Evolutionary conservation across 2,329 filamentous ascomycete species (phyloP).

Genomic region (Sporothrix brunneoviolacea): DNA sequence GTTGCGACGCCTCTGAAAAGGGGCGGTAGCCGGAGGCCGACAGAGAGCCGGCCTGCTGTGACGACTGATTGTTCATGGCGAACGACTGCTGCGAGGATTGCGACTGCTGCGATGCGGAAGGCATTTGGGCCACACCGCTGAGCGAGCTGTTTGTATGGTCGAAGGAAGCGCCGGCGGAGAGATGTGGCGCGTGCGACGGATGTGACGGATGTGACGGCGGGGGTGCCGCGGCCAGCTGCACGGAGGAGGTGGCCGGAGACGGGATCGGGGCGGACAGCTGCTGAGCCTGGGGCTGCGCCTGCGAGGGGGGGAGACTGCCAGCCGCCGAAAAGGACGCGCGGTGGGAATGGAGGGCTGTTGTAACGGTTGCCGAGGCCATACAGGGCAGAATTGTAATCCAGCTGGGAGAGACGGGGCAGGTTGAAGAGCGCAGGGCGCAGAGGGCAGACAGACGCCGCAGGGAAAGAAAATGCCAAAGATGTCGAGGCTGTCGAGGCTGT

Average conservation of each 20-base stretch:
- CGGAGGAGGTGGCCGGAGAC: not conserved
- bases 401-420: not conserved
- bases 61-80: slow-evolving; percentile 48
- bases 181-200: not conserved
- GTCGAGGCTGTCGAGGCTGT: not conserved
- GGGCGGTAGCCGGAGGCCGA: slow-evolving; percentile 31
- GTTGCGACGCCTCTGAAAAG: slow-evolving; percentile 30
- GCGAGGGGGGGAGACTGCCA: slow-evolving; percentile 14
- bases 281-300: slow-evolving; percentile 12
- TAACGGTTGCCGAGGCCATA: slow-evolving; percentile 33
- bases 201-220: slow-evolving; percentile 4
- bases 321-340: slow-evolving; percentile 22
- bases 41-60: slow-evolving; percentile 33
- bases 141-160: slow-evolving; percentile 14
- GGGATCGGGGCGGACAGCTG: slow-evolving; percentile 1
- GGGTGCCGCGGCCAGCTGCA: not conserved
- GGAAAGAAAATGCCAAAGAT: not conserved
- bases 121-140: slow-evolving; percentile 19
- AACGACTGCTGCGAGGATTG: slow-evolving; percentile 49
- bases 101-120: slow-evolving; percentile 21
- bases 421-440: not conserved
- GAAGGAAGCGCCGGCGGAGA: slow-evolving; percentile 14
- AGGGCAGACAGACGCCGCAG: not conserved
- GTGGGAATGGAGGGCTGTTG: slow-evolving; percentile 22
- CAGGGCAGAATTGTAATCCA: slow-evolving; percentile 4